These are phyloP conservation scores for Acrodontium crateriforme DNA, from an alignment of 2,329 filamentous ascomycete genomes.

Conservation along the genomic window DNA sequence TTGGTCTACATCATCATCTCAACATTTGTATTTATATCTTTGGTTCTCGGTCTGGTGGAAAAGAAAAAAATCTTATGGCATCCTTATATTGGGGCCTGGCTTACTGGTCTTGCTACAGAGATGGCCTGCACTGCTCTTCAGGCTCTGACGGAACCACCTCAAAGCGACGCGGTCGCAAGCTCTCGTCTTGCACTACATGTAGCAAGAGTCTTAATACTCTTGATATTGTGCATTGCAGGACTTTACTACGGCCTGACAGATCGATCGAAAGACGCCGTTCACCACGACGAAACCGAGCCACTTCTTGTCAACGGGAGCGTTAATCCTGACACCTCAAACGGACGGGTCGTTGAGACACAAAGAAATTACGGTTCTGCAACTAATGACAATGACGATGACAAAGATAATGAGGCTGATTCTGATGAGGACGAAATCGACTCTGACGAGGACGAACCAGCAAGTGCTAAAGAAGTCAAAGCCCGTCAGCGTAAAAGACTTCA, in stretches of 20 bases:
- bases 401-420: slow-evolving; percentile 7
- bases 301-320: slow-evolving; percentile 7
- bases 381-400: slow-evolving; percentile 2
- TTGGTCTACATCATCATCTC: slow-evolving; percentile 12
- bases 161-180: slow-evolving; percentile 6
- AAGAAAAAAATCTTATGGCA: slow-evolving; percentile 16
- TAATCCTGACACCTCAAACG: slow-evolving; percentile 5
- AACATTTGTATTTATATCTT: slow-evolving; percentile 9
- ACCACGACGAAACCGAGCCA: slow-evolving; percentile 12
- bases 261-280: slow-evolving; percentile 6
- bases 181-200: slow-evolving; percentile 7
- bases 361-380: slow-evolving; percentile 3
- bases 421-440: slow-evolving; percentile 11
- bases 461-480: slow-evolving; percentile 42
- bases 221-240: slow-evolving; percentile 5
- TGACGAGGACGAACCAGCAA: slow-evolving; percentile 42
- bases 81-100: slow-evolving; percentile 16
- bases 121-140: slow-evolving; percentile 10
- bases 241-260: slow-evolving; percentile 8
- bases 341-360: neutral
- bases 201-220: slow-evolving; percentile 7
- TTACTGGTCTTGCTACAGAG: slow-evolving; percentile 12
- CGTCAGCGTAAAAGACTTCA: slow-evolving; percentile 48
- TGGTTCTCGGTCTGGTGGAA: slow-evolving; percentile 13
- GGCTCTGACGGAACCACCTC: slow-evolving; percentile 1